Base-by-base conservation (phyloP, 2,329 filamentous ascomycete species). In the Lasiodiplodia hormozganensis region DNA sequence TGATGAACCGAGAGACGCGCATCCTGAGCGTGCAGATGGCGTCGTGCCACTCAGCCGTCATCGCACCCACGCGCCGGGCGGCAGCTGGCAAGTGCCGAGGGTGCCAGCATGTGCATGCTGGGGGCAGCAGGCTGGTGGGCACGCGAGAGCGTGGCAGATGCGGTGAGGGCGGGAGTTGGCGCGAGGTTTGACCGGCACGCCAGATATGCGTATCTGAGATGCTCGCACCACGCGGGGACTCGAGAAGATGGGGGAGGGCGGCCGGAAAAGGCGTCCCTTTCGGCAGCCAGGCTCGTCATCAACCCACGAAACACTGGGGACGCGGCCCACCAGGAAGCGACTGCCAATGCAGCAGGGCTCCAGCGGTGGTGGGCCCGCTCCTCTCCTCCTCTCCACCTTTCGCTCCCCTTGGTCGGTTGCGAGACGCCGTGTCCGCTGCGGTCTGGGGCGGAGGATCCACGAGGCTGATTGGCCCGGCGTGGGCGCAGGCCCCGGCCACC, bases 301-400 rank as follows among this genome's bases (percentile, higher is more conserved):
- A 25, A 12, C 28, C 23, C 25, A 21, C 60, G 47, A 52, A 64
- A 62, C 23, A 64, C 43, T 64, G 60, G 60, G 60, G 60, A 52
- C 47, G 60, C 43, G 60, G 28, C 51, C 60, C 60, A 64, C 60
- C 21, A 10, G 38, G n/a, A 16, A 58, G 31, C 53, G 11, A 28
- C 31, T 21, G 18, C 25, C 23, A 16, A 4, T 28, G 43, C 18
- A 52, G 49, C 18, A 52, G 31, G 31, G 31, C 10, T 36, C n/a
- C 57, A 49, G 38, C 57, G 57, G 38, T 49, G 58, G 40, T 52
- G 47, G 43, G 60, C 60, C 60, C 60, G 60, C 57, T 43, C 38
- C 36, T 47, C 57, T 25, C 34, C 60, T 64, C 60, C 60, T 64
- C 60, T 36, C 58, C 60, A 52, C 60, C 60, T 64, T 52, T 38